Evolutionary conservation across 2,329 filamentous ascomycete species (phyloP).

Genomic region (Aureobasidium namibiae): DNA sequence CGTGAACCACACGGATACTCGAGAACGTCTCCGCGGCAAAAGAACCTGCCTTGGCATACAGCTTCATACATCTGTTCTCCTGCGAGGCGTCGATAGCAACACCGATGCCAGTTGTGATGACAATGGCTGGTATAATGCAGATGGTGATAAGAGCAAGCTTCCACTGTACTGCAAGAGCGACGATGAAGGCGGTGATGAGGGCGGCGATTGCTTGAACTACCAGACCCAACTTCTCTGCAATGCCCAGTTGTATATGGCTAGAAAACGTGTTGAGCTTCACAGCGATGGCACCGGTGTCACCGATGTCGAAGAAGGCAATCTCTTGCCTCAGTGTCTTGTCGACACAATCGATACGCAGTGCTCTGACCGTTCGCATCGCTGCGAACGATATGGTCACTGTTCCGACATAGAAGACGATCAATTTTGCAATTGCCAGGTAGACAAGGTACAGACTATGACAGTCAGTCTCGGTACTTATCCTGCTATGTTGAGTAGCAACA

Average conservation of each 20-base stretch:
- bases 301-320: constrained; percentile 54
- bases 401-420: constrained; percentile 57
- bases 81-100: not conserved
- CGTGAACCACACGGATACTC: constrained; percentile 57
- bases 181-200: constrained; percentile 54
- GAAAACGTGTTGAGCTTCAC: constrained; percentile 58
- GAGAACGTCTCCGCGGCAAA: constrained; percentile 38
- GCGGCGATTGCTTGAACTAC: constrained; percentile 55
- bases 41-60: not conserved
- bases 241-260: constrained; percentile 57
- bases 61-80: not conserved
- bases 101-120: constrained; percentile 26
- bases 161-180: constrained; percentile 57
- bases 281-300: constrained; percentile 54
- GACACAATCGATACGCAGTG: constrained; percentile 54
- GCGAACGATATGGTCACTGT: constrained; percentile 56
- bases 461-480: constrained; percentile 1
- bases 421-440: constrained; percentile 55
- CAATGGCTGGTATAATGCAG: constrained; percentile 45
- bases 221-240: constrained; percentile 62
- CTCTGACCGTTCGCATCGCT: constrained; percentile 54
- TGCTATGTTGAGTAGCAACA: constrained; percentile 42
- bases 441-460: constrained; percentile 49
- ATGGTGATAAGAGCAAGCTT: constrained; percentile 56
- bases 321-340: constrained; percentile 53